Evolutionary conservation across 2,329 filamentous ascomycete genomes (phyloP).

Genomic region (Orbilia blumenaviensis): DNA sequence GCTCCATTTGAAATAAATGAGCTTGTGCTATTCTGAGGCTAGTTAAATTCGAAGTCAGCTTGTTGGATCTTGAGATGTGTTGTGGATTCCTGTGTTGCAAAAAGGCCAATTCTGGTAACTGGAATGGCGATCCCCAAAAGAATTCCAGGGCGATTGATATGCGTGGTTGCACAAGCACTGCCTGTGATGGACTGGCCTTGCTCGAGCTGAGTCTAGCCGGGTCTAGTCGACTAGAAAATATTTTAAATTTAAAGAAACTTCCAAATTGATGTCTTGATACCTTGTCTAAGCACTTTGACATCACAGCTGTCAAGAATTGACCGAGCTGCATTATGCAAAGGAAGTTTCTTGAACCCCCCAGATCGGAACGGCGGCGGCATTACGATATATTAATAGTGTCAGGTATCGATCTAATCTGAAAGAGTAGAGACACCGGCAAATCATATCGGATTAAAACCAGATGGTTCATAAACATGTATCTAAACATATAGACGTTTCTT

Average conservation of each 20-base stretch:
- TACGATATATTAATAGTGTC: slow-evolving; percentile 5
- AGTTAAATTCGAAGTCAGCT: no score
- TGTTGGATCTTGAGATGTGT: no score
- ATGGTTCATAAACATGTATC: slow-evolving; percentile 9
- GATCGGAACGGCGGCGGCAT: neutral
- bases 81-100: no score
- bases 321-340: neutral
- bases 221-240: no score
- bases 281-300: neutral
- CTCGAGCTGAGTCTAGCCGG: no score
- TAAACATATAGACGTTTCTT: slow-evolving; percentile 31
- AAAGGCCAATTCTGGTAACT: no score
- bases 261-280: slow-evolving; percentile 8
- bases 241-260: no score
- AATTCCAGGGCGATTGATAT: no score
- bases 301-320: slow-evolving; percentile 7
- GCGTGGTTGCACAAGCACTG: neutral
- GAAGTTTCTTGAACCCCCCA: neutral
- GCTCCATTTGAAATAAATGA: no score
- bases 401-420: neutral
- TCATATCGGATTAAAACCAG: slow-evolving; percentile 10
- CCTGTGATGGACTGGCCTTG: no score
- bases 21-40: no score
- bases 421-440: neutral
- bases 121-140: neutral